phyloP scores from a whole-genome alignment of 2,329 filamentous ascomycete species.

The Stagonosporopsis chrysanthemi region DNA sequence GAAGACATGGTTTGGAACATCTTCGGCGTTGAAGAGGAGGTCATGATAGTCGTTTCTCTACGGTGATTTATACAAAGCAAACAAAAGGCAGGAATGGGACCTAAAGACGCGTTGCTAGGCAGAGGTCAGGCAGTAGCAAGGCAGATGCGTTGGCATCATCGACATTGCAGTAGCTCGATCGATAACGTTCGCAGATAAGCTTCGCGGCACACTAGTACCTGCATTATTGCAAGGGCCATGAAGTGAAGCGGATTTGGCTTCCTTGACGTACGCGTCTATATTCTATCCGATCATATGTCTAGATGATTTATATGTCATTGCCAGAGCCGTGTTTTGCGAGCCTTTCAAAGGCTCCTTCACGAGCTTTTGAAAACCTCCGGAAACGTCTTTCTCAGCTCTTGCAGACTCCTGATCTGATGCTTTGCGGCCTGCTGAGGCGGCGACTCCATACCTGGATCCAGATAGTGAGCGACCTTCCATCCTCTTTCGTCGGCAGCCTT shows the following conservation, averaged over 20 bases:
- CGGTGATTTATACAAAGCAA: background rate
- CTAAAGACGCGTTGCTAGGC: conserved; percentile 4
- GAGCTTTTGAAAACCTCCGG: conserved; percentile 81
- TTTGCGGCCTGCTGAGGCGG: conserved; percentile 72
- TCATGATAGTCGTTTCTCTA: conserved; percentile 17
- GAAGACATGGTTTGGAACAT: conserved; percentile 50
- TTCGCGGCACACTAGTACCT: background rate
- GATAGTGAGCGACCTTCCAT: conserved; percentile 85
- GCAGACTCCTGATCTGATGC: conserved; percentile 76
- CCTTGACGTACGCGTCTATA: background rate
- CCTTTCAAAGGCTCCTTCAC: background rate
- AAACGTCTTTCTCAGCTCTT: conserved; percentile 78
- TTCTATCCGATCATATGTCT: background rate
- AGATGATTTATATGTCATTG: background rate
- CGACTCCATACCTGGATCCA: conserved; percentile 74
- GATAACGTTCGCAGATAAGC: conserved; percentile 10
- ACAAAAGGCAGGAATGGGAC: background rate
- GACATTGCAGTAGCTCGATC: conserved; percentile 12
- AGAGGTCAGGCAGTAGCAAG: conserved; percentile 7
- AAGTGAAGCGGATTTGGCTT: background rate
- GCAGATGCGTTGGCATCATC: conserved; percentile 20
- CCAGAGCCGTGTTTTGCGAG: background rate
- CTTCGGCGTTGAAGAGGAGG: conserved; percentile 32
- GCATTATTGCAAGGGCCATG: background rate
- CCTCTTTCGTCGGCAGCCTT: conserved; percentile 77